Conservation (phyloP, 208 protist genomes). For the Wallacemonas collosoma region DNA sequence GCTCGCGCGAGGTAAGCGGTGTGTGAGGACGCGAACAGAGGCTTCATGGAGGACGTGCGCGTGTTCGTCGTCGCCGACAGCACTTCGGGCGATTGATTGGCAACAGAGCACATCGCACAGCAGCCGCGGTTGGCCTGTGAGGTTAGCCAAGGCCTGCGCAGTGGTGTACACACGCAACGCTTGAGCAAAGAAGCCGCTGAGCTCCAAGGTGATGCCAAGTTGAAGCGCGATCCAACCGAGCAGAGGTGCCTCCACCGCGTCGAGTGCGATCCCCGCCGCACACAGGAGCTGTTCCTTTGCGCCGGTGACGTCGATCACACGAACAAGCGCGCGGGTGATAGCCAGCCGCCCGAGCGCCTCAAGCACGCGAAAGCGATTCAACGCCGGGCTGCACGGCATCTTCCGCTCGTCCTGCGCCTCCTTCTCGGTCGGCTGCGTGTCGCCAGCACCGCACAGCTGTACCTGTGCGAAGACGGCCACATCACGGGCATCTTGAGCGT, state of each 20-base stretch:
- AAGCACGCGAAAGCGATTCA: constrained; percentile 9
- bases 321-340: constrained; percentile 51
- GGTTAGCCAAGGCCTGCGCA: constrained; percentile 29
- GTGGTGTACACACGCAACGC: constrained; percentile 47
- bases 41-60: constrained; percentile 27
- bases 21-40: constrained; percentile 27
- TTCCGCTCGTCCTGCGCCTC: neutral
- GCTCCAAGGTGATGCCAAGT: constrained; percentile 59
- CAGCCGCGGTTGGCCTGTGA: constrained; percentile 40
- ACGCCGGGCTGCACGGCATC: neutral
- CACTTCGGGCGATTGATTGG: constrained; percentile 46
- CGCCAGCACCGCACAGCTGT: constrained; percentile 3
- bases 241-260: constrained; percentile 28
- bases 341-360: constrained; percentile 51
- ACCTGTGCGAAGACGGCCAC: constrained; percentile 27
- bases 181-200: constrained; percentile 43
- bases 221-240: constrained; percentile 59
- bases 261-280: constrained; percentile 40
- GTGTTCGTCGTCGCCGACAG: constrained; percentile 34
- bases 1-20: constrained; percentile 28
- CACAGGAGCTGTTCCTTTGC: constrained; percentile 37
- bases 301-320: constrained; percentile 51
- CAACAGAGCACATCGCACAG: constrained; percentile 55
- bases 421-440: neutral
- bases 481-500: constrained; percentile 40